Conservation (phyloP, 345 rosid genomes). For the Crucihimalaya himalaica region DNA sequence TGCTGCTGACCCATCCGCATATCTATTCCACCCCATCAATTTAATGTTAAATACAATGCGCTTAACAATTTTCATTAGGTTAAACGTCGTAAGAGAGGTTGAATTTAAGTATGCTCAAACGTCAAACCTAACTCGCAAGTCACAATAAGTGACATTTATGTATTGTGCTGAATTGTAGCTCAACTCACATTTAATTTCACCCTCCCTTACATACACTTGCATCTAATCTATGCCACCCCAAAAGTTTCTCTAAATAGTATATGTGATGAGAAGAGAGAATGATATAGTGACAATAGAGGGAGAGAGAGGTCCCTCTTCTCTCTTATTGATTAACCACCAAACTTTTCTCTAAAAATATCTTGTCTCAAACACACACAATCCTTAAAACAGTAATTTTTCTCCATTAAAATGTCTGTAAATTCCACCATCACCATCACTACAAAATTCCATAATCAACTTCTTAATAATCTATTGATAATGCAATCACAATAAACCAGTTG, state of each 20-base stretch:
- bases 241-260: constrained; percentile 4
- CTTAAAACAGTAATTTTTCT: background rate
- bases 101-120: constrained; percentile 10
- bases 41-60: background rate
- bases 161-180: constrained; percentile 38
- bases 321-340: constrained; percentile 29
- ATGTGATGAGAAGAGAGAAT: constrained; percentile 24
- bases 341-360: constrained; percentile 21
- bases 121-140: constrained; percentile 47
- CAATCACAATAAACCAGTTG: background rate
- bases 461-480: constrained; percentile 4
- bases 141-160: constrained; percentile 52
- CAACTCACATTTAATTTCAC: constrained; percentile 32
- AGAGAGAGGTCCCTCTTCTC: constrained; percentile 12
- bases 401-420: constrained; percentile 16
- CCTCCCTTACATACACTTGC: constrained; percentile 22
- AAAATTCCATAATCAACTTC: background rate
- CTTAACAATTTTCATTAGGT: background rate
- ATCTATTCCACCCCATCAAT: constrained; percentile 35
- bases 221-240: constrained; percentile 21
- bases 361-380: constrained; percentile 14
- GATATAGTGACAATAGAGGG: constrained; percentile 23
- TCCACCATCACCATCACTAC: background rate
- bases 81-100: constrained; percentile 1
- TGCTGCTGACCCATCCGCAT: constrained; percentile 48